Evolutionary conservation across 2,329 filamentous ascomycete species (phyloP).

Genomic region (Beauveria caledonica): DNA sequence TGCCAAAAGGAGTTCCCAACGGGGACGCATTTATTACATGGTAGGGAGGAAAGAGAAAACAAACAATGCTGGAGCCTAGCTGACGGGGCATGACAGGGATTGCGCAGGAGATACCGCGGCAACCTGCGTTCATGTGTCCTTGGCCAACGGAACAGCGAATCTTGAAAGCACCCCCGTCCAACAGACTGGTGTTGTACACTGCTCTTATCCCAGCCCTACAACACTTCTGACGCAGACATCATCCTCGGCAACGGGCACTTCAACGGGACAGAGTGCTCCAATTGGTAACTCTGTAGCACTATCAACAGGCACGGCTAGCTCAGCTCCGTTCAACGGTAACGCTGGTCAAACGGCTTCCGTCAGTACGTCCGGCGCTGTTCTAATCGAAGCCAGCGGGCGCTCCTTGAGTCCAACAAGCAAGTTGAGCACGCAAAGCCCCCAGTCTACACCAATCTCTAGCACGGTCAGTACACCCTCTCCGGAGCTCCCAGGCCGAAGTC

Average conservation of each 20-base stretch:
- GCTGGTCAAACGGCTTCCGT: neutral
- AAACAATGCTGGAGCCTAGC: neutral
- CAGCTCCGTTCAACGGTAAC: neutral
- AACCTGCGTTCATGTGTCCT: neutral
- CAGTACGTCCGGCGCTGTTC: neutral
- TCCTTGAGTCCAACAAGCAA: neutral
- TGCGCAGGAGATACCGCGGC: neutral
- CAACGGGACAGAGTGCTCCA: neutral
- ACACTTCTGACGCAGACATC: neutral
- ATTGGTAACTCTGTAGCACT: neutral
- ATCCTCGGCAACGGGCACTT: neutral
- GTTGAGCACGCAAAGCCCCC: neutral
- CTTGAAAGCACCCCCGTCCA: neutral
- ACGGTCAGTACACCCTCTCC: neutral
- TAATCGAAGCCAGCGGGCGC: neutral
- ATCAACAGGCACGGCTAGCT: neutral
- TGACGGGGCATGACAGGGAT: neutral
- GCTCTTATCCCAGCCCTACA: neutral
- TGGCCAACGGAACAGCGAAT: neutral
- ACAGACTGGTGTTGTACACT: neutral
- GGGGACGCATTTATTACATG: conserved; percentile 7
- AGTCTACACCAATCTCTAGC: neutral
- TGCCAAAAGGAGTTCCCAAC: conserved; percentile 5
- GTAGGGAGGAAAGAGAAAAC: neutral
- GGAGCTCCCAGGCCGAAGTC: neutral